A percentile compares a stretch with the other conserved stretches of the same genome.
Evolutionary conservation across 108 stramenopile genomes (phyloP).

Genomic region (Nitzschia sp.): DNA sequence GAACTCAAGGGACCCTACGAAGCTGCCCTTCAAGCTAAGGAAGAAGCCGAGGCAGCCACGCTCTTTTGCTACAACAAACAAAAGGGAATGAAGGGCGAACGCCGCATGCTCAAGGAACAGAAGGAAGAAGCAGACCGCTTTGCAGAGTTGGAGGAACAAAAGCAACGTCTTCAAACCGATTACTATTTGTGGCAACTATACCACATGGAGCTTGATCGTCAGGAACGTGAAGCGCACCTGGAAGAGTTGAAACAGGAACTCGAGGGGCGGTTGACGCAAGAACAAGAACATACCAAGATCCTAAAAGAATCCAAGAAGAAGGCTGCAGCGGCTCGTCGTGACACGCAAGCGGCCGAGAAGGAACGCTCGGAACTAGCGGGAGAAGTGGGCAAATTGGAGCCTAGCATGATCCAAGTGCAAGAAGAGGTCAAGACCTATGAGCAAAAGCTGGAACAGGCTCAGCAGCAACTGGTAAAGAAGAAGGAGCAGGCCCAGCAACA

Average conservation of each 20-base stretch:
- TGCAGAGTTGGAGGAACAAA: constrained; percentile 63
- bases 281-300: constrained; percentile 53
- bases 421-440: constrained; percentile 75
- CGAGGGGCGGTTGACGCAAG: constrained; percentile 45
- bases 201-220: constrained; percentile 85
- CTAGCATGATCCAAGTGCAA: constrained; percentile 60
- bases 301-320: constrained; percentile 80
- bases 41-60: constrained; percentile 84
- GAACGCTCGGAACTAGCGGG: constrained; percentile 61
- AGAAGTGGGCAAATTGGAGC: constrained; percentile 72
- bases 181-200: constrained; percentile 93
- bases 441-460: constrained; percentile 62
- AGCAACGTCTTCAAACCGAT: constrained; percentile 74
- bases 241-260: constrained; percentile 61
- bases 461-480: constrained; percentile 56
- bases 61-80: constrained; percentile 88
- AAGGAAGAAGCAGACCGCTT: constrained; percentile 92
- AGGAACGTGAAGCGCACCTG: constrained; percentile 62
- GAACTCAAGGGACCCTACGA: constrained; percentile 87
- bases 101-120: constrained; percentile 92
- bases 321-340: constrained; percentile 58
- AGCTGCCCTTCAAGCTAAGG: constrained; percentile 70
- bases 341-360: constrained; percentile 68
- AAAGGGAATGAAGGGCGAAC: constrained; percentile 88
- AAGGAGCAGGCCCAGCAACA: constrained; percentile 60